Conservation (phyloP, 306 rosid species). For the barrel medic (Medicago truncatula) region DNA sequence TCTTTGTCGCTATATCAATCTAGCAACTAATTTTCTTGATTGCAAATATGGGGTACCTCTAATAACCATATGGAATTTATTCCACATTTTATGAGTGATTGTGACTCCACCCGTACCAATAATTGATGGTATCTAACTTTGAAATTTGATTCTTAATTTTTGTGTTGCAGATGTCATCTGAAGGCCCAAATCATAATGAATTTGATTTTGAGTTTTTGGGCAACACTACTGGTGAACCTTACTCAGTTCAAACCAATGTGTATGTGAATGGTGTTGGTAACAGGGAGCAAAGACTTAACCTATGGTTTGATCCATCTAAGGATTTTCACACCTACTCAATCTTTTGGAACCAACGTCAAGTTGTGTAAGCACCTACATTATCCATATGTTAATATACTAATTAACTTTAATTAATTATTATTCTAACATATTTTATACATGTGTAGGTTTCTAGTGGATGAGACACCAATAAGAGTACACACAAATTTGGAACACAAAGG, state of each 20-base stretch:
- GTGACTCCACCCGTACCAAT: background rate
- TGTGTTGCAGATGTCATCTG: conserved; percentile 81
- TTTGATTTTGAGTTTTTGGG: conserved; percentile 96
- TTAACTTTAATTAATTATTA: background rate
- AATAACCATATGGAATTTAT: background rate
- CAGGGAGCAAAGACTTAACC: conserved; percentile 89
- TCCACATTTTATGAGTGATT: background rate
- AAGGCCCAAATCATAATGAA: conserved; percentile 83
- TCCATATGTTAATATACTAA: background rate
- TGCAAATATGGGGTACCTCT: conserved; percentile 1
- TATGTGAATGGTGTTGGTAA: conserved; percentile 92
- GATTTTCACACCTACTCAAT: conserved; percentile 84
- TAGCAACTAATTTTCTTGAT: background rate
- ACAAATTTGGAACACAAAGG: conserved; percentile 84
- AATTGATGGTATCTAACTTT: conserved; percentile 15
- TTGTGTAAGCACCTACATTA: conserved; percentile 63
- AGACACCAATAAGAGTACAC: conserved; percentile 85
- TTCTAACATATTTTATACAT: background rate
- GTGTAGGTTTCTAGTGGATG: conserved; percentile 76
- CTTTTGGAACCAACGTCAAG: conserved; percentile 95
- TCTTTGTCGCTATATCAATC: conserved; percentile 10
- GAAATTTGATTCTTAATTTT: background rate
- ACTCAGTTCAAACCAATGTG: conserved; percentile 81
- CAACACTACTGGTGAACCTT: conserved; percentile 89
- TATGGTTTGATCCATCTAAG: conserved; percentile 86